Evolutionary conservation across 305 asterid species (phyloP).

Genomic region (Stenogyne calaminthoides): DNA sequence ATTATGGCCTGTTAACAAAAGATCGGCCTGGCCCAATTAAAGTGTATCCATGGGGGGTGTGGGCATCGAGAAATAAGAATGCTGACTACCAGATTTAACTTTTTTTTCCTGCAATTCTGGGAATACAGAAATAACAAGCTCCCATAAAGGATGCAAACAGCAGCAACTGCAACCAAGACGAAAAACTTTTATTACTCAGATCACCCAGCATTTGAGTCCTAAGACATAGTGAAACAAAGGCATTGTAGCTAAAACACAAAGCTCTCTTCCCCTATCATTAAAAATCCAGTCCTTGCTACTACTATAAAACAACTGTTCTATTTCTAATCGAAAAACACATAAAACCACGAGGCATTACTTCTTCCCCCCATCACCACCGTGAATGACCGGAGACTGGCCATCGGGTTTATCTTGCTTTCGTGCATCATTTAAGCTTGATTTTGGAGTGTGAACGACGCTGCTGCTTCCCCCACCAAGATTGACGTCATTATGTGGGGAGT

Average conservation of each 20-base stretch:
- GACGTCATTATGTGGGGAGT: conserved; percentile 38
- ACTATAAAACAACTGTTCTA: conserved; percentile 20
- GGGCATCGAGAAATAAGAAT: background rate
- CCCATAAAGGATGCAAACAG: background rate
- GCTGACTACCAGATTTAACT: no score
- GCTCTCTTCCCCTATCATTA: conserved; percentile 14
- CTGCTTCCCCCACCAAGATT: conserved; percentile 46
- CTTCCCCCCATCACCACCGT: conserved; percentile 49
- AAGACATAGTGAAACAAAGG: conserved; percentile 23
- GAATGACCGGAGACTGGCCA: conserved; percentile 35
- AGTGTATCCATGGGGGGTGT: background rate
- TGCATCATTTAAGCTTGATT: conserved; percentile 37
- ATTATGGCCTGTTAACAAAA: no score
- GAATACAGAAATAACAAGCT: background rate
- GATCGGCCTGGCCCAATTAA: background rate
- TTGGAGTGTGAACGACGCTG: conserved; percentile 39
- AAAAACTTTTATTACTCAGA: conserved; percentile 22
- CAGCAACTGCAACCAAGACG: background rate
- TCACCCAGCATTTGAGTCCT: background rate
- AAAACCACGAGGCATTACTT: conserved; percentile 27
- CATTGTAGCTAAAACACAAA: conserved; percentile 8
- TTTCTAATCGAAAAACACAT: conserved; percentile 19
- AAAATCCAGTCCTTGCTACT: conserved; percentile 2
- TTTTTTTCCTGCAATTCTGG: background rate
- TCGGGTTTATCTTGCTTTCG: conserved; percentile 53